Base-by-base conservation (phyloP, 441 rosid species). In the Arabidopsis hybrid region DNA sequence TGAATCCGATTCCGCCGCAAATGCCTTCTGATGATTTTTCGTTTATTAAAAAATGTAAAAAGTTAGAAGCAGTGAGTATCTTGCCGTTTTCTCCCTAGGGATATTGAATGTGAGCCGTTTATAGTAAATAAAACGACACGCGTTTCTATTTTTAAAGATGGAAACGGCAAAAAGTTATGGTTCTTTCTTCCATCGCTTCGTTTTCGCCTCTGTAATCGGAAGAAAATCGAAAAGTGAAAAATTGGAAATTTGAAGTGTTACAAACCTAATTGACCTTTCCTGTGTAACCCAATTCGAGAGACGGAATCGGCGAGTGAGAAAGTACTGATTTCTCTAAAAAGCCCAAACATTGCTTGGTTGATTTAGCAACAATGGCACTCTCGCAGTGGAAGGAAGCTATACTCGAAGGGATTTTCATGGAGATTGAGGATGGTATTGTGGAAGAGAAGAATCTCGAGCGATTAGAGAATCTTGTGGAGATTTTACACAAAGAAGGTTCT, bases 371-470 rank as follows among this genome's bases (percentile, higher is more conserved):
- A 29, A 78, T 78, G 81, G 81, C 74, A 56, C 32, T 73, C 7
- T 68, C 62, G 18, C 71, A 84, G 12, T 85, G 85, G 82, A 90
- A 84, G 52, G 81, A 80, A 26, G 59, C 85, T 8, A 59, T 82
- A 17, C 88, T 87, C 67, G 83, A 83, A 36, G 79, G 84, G 5
- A 77, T 89, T 35, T 80, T 78, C 43, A 67, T 81, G 11, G 84
- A 86, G 46, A 77, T 85, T 12, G 64, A 63, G 7, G 71, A 72
- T 1, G 87, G 80, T 17, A 72, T 78, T 11, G 78, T 80, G 16
- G 71, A 85, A 26, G 93, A 92, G 75, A 40, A 67, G 60, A 65
- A 82, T 29, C 96, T 92, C 26, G 84, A 88, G 11, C 59, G 66
- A 3, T 86, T 92, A 3, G 86, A 85, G 74, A 47, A 40, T 53